A percentile compares a stretch with the other conserved stretches of the same genome.
Evolutionary conservation across 192 early-diverging fungal genomes (phyloP).

Genomic region (Entomortierella lignicola): DNA sequence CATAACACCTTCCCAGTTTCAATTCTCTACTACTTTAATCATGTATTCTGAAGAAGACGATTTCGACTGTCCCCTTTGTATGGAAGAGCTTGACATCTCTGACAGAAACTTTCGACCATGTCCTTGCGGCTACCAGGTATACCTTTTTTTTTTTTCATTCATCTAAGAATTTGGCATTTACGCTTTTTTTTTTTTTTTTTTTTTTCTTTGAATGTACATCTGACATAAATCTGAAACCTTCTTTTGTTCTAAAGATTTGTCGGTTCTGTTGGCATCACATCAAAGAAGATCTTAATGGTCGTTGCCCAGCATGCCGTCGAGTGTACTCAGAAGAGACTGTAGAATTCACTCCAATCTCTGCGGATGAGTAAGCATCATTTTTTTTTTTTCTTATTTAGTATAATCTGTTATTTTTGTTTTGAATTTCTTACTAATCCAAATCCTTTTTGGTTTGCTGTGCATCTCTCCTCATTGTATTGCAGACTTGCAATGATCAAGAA

Average conservation of each 20-base stretch:
- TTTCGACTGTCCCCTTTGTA: constrained; percentile 96
- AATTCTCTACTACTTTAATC: constrained; percentile 1
- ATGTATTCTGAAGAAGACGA: constrained; percentile 83
- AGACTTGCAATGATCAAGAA: constrained; percentile 66
- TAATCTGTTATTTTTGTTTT: not conserved
- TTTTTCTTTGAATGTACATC: too few relatives aligned
- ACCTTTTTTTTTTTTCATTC: not conserved
- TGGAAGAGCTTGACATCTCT: constrained; percentile 98
- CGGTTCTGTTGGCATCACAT: constrained; percentile 99
- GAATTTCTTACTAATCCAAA: constrained; percentile 4
- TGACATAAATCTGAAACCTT: not conserved
- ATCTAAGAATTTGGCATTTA: not conserved
- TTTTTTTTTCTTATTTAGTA: not conserved
- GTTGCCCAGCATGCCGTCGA: constrained; percentile 97
- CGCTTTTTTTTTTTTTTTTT: not conserved
- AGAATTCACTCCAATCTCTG: constrained; percentile 88
- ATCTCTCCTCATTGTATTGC: not conserved
- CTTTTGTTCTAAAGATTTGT: constrained; percentile 80
- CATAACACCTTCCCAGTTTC: constrained; percentile 4
- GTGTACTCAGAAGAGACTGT: constrained; percentile 90
- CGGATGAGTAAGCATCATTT: constrained; percentile 82
- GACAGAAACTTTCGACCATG: constrained; percentile 98
- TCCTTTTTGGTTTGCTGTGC: not conserved
- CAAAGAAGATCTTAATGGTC: constrained; percentile 91
- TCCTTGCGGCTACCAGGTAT: constrained; percentile 97